Percentiles rank a stretch among this genome's conserved stretches.
phyloP scores from a whole-genome alignment of 305 asterid genomes.

The Fraxinus sp. region DNA sequence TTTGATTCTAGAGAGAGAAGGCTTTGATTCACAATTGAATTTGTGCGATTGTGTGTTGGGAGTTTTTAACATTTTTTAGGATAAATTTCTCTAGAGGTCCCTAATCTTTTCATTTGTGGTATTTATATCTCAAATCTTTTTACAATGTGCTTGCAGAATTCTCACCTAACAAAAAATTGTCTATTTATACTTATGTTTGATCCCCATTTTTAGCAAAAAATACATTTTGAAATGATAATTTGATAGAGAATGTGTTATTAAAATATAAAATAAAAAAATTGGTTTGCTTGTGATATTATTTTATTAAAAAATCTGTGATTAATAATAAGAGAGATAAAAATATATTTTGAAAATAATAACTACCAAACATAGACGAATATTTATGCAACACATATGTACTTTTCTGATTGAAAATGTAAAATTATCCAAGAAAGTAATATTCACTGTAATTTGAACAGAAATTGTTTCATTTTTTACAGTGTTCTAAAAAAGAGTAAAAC shows the following conservation, averaged over 20 bases:
- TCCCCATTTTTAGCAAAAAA: not conserved
- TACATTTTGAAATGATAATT: too few relatives aligned
- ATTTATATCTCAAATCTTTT: not conserved
- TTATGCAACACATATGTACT: not conserved
- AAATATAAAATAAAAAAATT: too few relatives aligned
- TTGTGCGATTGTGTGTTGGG: slow-evolving; percentile 40
- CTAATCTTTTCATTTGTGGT: not conserved
- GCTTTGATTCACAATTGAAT: slow-evolving; percentile 57
- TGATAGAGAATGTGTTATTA: not conserved
- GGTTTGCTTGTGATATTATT: too few relatives aligned
- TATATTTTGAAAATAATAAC: too few relatives aligned
- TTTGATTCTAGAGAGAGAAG: slow-evolving; percentile 38
- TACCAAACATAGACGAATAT: not conserved
- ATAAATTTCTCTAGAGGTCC: not conserved
- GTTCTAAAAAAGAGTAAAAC: too few relatives aligned
- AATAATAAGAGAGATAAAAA: too few relatives aligned
- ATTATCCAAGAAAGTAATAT: not conserved
- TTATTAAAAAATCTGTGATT: too few relatives aligned
- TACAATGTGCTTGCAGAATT: not conserved
- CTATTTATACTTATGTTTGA: not conserved
- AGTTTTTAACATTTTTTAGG: slow-evolving; percentile 23
- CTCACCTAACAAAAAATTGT: too few relatives aligned
- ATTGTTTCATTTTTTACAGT: too few relatives aligned
- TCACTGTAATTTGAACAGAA: too few relatives aligned
- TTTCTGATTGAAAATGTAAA: not conserved